Evolutionary conservation across 2,329 filamentous ascomycete species (phyloP).

Genomic region (Pyrenophora graminea): DNA sequence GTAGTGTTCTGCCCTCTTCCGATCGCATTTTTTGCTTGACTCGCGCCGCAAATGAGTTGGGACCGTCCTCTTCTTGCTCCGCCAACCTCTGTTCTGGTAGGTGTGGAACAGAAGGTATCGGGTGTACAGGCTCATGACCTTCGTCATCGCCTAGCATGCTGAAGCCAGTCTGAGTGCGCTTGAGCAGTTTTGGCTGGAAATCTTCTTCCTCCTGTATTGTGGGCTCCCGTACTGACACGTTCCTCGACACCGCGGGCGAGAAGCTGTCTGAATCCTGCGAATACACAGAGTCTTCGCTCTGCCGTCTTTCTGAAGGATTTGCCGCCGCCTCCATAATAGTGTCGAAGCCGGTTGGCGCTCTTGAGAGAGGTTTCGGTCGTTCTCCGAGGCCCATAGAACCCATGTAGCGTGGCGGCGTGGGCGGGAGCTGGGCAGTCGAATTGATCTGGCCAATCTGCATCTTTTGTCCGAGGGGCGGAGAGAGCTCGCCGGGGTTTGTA

Average conservation of each 20-base stretch:
- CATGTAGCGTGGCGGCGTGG: slow-evolving; percentile 33
- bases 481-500: slow-evolving; percentile 43
- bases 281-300: slow-evolving; percentile 40
- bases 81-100: slow-evolving; percentile 30
- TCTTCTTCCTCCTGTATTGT: slow-evolving; percentile 48
- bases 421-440: slow-evolving; percentile 34
- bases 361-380: slow-evolving; percentile 34
- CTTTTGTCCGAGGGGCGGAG: slow-evolving; percentile 43
- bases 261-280: slow-evolving; percentile 38
- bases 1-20: slow-evolving; percentile 57
- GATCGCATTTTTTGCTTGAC: slow-evolving; percentile 57
- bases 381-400: slow-evolving; percentile 44
- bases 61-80: slow-evolving; percentile 30
- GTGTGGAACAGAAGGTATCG: slow-evolving; percentile 32
- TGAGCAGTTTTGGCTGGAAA: slow-evolving; percentile 60
- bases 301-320: slow-evolving; percentile 11
- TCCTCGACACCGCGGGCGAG: slow-evolving; percentile 30
- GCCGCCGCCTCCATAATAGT: slow-evolving; percentile 16
- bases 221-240: slow-evolving; percentile 33
- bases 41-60: slow-evolving; percentile 52
- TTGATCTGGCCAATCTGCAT: slow-evolving; percentile 45
- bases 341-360: slow-evolving; percentile 45
- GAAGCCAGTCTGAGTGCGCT: slow-evolving; percentile 62
- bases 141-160: slow-evolving; percentile 27
- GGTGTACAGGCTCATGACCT: slow-evolving; percentile 53